Evolutionary conservation across 108 stramenopile species (phyloP).

Genomic region (Conticribra weissflogii): DNA sequence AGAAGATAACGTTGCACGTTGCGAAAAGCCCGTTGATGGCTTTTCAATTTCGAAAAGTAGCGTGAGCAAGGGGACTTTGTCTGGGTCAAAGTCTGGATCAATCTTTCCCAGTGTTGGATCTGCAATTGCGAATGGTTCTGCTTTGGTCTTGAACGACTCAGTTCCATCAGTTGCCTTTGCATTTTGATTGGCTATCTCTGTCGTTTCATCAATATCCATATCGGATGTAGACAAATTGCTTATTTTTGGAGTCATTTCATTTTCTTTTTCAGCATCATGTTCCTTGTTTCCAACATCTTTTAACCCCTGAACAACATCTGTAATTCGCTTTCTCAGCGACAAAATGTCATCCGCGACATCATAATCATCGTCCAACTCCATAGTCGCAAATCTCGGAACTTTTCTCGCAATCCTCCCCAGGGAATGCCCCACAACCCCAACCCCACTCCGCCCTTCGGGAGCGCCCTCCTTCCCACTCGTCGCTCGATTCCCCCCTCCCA

Average conservation of each 20-base stretch:
- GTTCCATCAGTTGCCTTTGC: constrained; percentile 4
- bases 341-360: constrained; percentile 32
- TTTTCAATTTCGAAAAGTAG: constrained; percentile 82
- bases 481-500: constrained; percentile 44
- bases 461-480: constrained; percentile 1
- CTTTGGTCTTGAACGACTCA: constrained; percentile 52
- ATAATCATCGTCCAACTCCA: constrained; percentile 72
- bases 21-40: constrained; percentile 70
- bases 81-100: constrained; percentile 80
- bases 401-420: constrained; percentile 63
- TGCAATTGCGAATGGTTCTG: constrained; percentile 81
- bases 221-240: constrained; percentile 25
- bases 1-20: constrained; percentile 68
- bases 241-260: constrained; percentile 6
- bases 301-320: constrained; percentile 16
- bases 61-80: constrained; percentile 79
- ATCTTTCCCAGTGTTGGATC: constrained; percentile 82
- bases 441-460: constrained; percentile 39
- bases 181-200: not conserved
- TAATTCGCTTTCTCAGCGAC: constrained; percentile 13
- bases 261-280: constrained; percentile 22
- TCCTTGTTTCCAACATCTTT: constrained; percentile 1
- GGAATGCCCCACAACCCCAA: constrained; percentile 18
- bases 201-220: constrained; percentile 20
- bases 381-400: constrained; percentile 83